These are phyloP conservation scores for Trichoderma atrobrunneum DNA, from an alignment of 2,329 filamentous ascomycete species.

Conservation along the genomic window DNA sequence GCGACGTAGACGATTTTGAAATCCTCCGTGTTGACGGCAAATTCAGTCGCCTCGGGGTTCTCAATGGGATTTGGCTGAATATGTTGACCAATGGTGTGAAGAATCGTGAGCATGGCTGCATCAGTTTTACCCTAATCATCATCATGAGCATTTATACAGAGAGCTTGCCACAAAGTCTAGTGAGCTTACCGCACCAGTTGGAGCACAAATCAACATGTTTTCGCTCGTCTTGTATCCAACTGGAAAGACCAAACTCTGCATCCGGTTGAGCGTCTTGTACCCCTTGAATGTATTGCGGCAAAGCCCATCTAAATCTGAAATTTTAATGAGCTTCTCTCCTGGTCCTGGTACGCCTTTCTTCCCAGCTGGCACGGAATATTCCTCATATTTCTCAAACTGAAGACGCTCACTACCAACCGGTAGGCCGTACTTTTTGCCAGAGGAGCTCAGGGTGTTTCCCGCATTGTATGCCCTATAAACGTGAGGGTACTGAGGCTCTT, in stretches of 20 bases:
- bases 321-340: slow-evolving; percentile 72
- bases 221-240: slow-evolving; percentile 95
- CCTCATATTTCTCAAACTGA: slow-evolving; percentile 78
- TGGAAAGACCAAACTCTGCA: slow-evolving; percentile 96
- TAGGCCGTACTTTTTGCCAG: slow-evolving; percentile 78
- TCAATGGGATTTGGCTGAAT: slow-evolving; percentile 76
- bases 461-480: slow-evolving; percentile 83
- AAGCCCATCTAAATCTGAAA: slow-evolving; percentile 81
- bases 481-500: slow-evolving; percentile 81
- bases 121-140: slow-evolving; percentile 82
- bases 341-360: slow-evolving; percentile 71
- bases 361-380: slow-evolving; percentile 81
- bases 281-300: slow-evolving; percentile 91
- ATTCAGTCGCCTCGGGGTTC: slow-evolving; percentile 69
- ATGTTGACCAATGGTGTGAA: slow-evolving; percentile 88
- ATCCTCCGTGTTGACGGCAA: slow-evolving; percentile 77
- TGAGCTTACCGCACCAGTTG: slow-evolving; percentile 76
- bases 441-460: slow-evolving; percentile 77
- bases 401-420: slow-evolving; percentile 70
- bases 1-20: slow-evolving; percentile 99
- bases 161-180: not conserved
- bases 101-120: slow-evolving; percentile 92
- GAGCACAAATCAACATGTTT: slow-evolving; percentile 98
- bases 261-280: slow-evolving; percentile 90
- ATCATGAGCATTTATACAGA: not conserved